These are phyloP conservation scores for Neonectria punicea DNA, from an alignment of 2,329 filamentous ascomycete genomes.

Conservation along the genomic window DNA sequence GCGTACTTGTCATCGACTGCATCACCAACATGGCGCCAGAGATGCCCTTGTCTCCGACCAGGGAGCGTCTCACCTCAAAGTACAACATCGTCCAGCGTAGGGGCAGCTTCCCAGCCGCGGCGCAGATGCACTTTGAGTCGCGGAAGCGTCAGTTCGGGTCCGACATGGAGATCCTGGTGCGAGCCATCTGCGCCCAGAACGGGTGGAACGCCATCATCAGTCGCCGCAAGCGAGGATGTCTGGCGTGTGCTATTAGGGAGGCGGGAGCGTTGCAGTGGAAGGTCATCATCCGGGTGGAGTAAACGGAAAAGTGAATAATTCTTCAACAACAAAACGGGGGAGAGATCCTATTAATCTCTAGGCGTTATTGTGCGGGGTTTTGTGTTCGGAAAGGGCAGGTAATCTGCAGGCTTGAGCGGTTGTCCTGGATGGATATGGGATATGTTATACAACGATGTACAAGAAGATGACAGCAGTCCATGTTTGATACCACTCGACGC, in stretches of 20 bases:
- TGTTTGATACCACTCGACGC: conserved; percentile 14
- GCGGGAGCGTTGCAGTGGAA: conserved; percentile 76
- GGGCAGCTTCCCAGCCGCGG: conserved; percentile 54
- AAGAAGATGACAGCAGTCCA: conserved; percentile 3
- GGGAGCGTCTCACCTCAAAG: conserved; percentile 49
- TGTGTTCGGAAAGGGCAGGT: not conserved
- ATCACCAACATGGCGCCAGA: conserved; percentile 62
- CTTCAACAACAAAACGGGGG: conserved; percentile 1
- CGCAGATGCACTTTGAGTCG: conserved; percentile 67
- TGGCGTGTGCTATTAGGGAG: conserved; percentile 80
- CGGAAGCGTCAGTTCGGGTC: conserved; percentile 68
- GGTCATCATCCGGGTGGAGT: conserved; percentile 71
- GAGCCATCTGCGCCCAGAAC: conserved; percentile 78
- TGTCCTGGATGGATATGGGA: conserved; percentile 5
- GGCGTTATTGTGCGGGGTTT: conserved; percentile 4
- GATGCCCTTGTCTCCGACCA: conserved; percentile 60
- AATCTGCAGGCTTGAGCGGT: conserved; percentile 5
- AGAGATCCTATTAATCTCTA: conserved; percentile 3
- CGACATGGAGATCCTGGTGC: conserved; percentile 75
- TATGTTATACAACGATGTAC: conserved; percentile 17
- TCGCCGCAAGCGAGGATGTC: conserved; percentile 72
- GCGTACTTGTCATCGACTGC: conserved; percentile 71
- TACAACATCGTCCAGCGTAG: conserved; percentile 48
- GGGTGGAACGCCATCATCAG: conserved; percentile 81
- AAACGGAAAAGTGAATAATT: conserved; percentile 18